Evolutionary conservation across 805 yeast genomes (phyloP).

Genomic region (Clavispora santaluciae): DNA sequence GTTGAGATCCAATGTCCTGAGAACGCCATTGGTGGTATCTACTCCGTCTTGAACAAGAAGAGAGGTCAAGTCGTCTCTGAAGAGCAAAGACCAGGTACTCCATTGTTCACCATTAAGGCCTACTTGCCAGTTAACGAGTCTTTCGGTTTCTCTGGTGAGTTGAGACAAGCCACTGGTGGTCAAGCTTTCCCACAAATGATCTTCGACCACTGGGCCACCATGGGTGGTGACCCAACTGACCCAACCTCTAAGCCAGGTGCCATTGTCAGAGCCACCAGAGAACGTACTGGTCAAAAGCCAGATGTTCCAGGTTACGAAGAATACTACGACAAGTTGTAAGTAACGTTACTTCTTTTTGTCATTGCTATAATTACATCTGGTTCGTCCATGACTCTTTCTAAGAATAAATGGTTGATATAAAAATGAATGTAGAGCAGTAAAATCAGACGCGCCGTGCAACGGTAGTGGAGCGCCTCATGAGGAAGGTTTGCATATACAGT

Average conservation of each 20-base stretch:
- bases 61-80: slow-evolving; percentile 99
- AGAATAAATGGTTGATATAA: slow-evolving; percentile 5
- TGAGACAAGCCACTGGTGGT: slow-evolving; percentile 99
- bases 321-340: slow-evolving; percentile 88
- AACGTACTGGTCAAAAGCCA: slow-evolving; percentile 96
- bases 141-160: slow-evolving; percentile 99
- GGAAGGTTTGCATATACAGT: too few species aligned
- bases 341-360: slow-evolving; percentile 9
- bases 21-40: slow-evolving; percentile 99
- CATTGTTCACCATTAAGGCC: slow-evolving; percentile 99
- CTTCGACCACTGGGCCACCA: slow-evolving; percentile 96
- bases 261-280: slow-evolving; percentile 62
- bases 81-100: slow-evolving; percentile 99
- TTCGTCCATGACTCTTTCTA: not conserved
- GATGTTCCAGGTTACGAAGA: slow-evolving; percentile 99
- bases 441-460: too few species aligned
- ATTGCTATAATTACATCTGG: slow-evolving; percentile 2
- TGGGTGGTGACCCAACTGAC: slow-evolving; percentile 91
- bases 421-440: not conserved
- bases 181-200: slow-evolving; percentile 99
- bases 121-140: slow-evolving; percentile 99
- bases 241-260: slow-evolving; percentile 62
- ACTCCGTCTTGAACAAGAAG: slow-evolving; percentile 98
- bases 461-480: too few species aligned
- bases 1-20: slow-evolving; percentile 99